Evolutionary conservation across 1,139 yeast species (phyloP), one percentile per base, ranked within the genome.

Genomic region (Wickerhamiella pararugosa): DNA sequence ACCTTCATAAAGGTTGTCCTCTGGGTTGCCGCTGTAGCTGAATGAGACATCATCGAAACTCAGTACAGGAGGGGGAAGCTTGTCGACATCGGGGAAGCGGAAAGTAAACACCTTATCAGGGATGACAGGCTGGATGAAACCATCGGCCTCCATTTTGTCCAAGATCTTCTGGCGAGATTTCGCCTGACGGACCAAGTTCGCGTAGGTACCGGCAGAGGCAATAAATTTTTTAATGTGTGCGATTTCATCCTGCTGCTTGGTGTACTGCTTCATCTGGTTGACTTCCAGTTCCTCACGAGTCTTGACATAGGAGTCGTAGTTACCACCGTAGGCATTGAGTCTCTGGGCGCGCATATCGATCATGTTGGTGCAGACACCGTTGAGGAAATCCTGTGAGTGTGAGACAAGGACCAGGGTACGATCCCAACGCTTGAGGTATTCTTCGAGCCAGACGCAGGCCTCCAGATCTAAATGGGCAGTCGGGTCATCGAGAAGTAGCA

Each of bases 111-210:
- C 94, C 67, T 74, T 83, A 63, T 90, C 98, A 42, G 83, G 82
- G 46, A 76, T 87, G 52, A 92, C 98, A 46, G 94, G 79, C 66
- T 83, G 84, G 59, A 90, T 81, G 58, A 90, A 75, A 61, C 98
- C 99, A 63, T 90, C 98, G 54, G 98, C 98, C 69, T 90, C 98
- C 98, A 90, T 92, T 78, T 92, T 92, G 68, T 90, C 98, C 66
- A 90, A 74, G 62, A 90, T 92, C 79, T 92, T 90, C 74, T 92
- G 98, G 70, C 97, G 84, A 38, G 98, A 90, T 67, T 90, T 90
- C 51, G 99, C 99, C 70, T 90, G 98, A 66, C 82, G 83, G 47
- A 92, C 98, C 72, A 90, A 74, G 69, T 92, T 92, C 50, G 99
- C 98, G 69, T 90, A 92, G 47, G 98, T 92, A 87, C 99, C 98